Evolutionary conservation across 495 filamentous ascomycete species (phyloP).

Genomic region (Penicillium pancosmium): DNA sequence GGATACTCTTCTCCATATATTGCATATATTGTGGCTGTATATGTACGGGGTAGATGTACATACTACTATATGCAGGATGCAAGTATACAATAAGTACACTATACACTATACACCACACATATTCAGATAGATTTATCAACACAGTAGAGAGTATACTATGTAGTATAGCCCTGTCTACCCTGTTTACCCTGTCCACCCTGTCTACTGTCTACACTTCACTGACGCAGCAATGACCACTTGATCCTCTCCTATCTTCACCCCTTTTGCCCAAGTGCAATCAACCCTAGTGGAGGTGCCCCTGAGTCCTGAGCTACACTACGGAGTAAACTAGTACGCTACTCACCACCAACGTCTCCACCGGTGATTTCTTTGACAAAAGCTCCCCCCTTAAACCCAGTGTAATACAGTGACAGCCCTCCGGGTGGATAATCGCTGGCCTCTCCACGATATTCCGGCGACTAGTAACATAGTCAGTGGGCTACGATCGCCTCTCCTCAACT

Average conservation of each 20-base stretch:
- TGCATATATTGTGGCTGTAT: neutral
- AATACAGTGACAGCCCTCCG: slow-evolving; percentile 18
- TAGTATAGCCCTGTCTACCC: too few relatives aligned
- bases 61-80: neutral
- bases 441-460: slow-evolving; percentile 19
- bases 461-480: slow-evolving; percentile 26
- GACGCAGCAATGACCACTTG: neutral
- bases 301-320: neutral
- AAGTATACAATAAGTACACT: neutral
- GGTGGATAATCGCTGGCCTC: slow-evolving; percentile 16
- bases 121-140: neutral
- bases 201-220: too few relatives aligned
- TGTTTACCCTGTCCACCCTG: too few relatives aligned
- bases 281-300: slow-evolving; percentile 6
- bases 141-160: neutral
- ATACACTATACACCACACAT: too few relatives aligned
- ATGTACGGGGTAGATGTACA: neutral
- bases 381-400: slow-evolving; percentile 11
- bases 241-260: neutral
- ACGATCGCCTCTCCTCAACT: slow-evolving; percentile 23
- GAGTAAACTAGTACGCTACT: too few relatives aligned
- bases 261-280: slow-evolving; percentile 6
- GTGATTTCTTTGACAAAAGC: neutral
- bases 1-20: neutral
- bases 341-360: neutral